phyloP scores from a whole-genome alignment of 805 yeast species.

The Schizosaccharomyces japonicus region DNA sequence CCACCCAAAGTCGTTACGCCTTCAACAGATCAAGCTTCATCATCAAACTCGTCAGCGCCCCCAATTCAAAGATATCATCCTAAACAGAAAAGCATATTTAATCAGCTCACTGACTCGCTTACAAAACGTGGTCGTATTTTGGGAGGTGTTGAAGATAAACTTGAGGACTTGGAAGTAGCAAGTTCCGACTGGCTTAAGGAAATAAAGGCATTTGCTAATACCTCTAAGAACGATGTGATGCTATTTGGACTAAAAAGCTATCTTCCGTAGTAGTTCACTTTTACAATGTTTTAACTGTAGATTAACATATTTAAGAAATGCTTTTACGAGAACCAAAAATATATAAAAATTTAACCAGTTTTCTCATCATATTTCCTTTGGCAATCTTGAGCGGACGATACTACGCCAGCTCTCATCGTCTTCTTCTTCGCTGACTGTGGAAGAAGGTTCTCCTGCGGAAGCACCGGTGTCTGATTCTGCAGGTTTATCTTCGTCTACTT shows the following conservation, averaged over 20 bases:
- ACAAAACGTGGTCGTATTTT: slow-evolving; percentile 10
- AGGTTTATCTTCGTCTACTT: too few species aligned
- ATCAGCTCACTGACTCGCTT: slow-evolving; percentile 7
- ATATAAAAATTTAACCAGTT: not conserved
- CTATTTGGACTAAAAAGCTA: not conserved
- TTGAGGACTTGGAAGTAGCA: slow-evolving; percentile 9
- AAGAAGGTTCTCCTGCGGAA: not conserved
- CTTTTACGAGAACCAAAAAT: not conserved
- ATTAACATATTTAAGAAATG: too few species aligned
- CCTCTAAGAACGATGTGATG: not conserved
- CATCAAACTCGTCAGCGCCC: slow-evolving; percentile 4
- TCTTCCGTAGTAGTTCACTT: not conserved
- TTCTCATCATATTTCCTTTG: not conserved
- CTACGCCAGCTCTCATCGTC: not conserved
- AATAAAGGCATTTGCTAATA: not conserved
- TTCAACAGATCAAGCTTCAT: slow-evolving; percentile 5
- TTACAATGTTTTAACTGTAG: too few species aligned
- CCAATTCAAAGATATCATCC: not conserved
- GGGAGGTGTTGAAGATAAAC: slow-evolving; percentile 8
- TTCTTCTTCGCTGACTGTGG: not conserved
- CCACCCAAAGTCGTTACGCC: not conserved
- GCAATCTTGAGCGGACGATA: not conserved
- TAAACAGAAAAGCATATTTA: slow-evolving; percentile 5
- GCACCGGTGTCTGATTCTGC: not conserved
- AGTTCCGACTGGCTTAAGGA: slow-evolving; percentile 9